Conservation (phyloP, 78 protist species). For the Dictyostelium purpureum region DNA sequence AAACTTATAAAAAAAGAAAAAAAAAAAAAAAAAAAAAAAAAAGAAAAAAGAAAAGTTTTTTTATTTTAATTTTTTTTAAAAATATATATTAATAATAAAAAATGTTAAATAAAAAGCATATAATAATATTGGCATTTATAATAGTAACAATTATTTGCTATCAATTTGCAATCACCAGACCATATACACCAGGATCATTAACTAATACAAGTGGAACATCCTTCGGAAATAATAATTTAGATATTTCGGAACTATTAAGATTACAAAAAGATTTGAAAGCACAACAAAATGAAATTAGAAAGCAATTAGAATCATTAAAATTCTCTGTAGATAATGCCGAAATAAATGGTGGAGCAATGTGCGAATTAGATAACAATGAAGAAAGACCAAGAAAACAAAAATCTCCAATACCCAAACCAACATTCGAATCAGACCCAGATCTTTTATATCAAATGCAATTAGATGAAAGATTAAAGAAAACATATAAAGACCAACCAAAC, state of each 20-base stretch:
- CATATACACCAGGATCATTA: not conserved
- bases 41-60: no score
- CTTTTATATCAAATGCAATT: no score
- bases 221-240: not conserved
- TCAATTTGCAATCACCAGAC: constrained; percentile 31
- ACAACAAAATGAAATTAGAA: constrained; percentile 2
- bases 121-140: not conserved
- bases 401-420: not conserved
- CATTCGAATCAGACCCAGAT: not conserved
- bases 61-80: no score
- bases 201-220: not conserved
- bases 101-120: not conserved
- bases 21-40: no score
- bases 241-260: not conserved
- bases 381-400: not conserved
- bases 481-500: constrained; percentile 7
- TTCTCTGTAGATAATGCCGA: not conserved
- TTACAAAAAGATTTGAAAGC: constrained; percentile 9
- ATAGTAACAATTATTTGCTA: not conserved
- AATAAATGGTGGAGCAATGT: not conserved
- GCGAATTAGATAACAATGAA: not conserved
- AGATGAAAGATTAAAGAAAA: not conserved
- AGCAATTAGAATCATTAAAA: not conserved
- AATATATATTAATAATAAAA: no score
- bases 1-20: no score